These are phyloP conservation scores for Quercus aquifolioides DNA, from an alignment of 306 rosid genomes.

Conservation along the genomic window DNA sequence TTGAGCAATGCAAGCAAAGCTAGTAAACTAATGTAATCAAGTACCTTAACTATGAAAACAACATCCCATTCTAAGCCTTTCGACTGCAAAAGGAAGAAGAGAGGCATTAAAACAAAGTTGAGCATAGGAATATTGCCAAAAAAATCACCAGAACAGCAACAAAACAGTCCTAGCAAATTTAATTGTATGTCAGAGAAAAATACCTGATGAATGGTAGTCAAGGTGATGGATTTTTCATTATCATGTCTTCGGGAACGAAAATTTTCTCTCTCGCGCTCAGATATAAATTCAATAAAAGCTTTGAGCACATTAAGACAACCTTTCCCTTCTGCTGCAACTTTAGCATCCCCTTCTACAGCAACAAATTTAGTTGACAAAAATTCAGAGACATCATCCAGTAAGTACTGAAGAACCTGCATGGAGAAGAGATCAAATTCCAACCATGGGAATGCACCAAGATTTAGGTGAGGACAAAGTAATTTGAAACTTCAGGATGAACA, in stretches of 20 bases:
- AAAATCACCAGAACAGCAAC: background rate
- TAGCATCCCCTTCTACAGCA: slow-evolving; percentile 42
- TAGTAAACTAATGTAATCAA: slow-evolving; percentile 10
- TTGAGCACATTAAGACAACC: slow-evolving; percentile 59
- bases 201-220: slow-evolving; percentile 98
- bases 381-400: slow-evolving; percentile 82
- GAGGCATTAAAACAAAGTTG: background rate
- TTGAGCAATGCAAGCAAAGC: background rate
- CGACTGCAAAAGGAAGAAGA: slow-evolving; percentile 53
- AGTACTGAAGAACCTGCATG: slow-evolving; percentile 81
- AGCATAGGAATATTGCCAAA: background rate
- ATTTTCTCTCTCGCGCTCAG: slow-evolving; percentile 79
- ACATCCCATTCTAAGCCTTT: slow-evolving; percentile 98
- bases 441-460: slow-evolving; percentile 13
- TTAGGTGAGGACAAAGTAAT: background rate
- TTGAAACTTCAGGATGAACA: slow-evolving; percentile 11
- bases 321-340: slow-evolving; percentile 32
- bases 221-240: slow-evolving; percentile 70
- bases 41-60: slow-evolving; percentile 94
- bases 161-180: background rate
- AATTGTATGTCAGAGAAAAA: background rate
- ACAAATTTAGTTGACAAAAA: slow-evolving; percentile 59
- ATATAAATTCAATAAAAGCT: slow-evolving; percentile 65
- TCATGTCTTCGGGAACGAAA: slow-evolving; percentile 64
- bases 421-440: slow-evolving; percentile 24